Conservation (phyloP, 345 rosid species). For the Kandelia obovata region DNA sequence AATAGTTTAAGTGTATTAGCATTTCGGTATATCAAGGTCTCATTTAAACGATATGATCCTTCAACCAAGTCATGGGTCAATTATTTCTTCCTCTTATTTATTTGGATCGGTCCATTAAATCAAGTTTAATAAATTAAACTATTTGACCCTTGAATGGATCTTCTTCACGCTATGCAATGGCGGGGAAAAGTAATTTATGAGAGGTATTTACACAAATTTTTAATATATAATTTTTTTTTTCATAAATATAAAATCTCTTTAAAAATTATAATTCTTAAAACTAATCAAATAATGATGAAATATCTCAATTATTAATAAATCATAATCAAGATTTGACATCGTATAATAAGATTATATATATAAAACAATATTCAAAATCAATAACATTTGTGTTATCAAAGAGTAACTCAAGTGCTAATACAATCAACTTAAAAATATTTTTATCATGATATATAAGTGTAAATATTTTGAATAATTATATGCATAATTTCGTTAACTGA, state of each 20-base stretch:
- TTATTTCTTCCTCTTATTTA: no score
- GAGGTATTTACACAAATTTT: constrained; percentile 89
- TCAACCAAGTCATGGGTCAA: no score
- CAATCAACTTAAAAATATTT: constrained; percentile 85
- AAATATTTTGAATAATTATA: constrained; percentile 95
- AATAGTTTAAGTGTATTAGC: no score
- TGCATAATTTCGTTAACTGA: constrained; percentile 90
- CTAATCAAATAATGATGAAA: constrained; percentile 74
- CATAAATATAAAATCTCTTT: constrained; percentile 66
- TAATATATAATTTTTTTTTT: constrained; percentile 68
- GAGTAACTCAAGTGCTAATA: constrained; percentile 73
- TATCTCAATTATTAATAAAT: constrained; percentile 76
- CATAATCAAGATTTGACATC: constrained; percentile 94
- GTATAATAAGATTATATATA: constrained; percentile 85
- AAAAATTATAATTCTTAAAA: constrained; percentile 72
- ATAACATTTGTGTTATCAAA: constrained; percentile 60
- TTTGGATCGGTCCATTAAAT: no score
- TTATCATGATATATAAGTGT: constrained; percentile 80
- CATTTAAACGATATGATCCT: no score
- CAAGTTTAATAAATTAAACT: no score
- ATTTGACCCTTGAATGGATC: constrained; percentile 53
- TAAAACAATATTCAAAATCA: constrained; percentile 88
- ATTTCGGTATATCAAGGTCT: no score
- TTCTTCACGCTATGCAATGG: constrained; percentile 51
- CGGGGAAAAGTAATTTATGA: constrained; percentile 66